These are phyloP conservation scores for Quercus phellos DNA, from an alignment of 331 rosid species.

Conservation along the genomic window DNA sequence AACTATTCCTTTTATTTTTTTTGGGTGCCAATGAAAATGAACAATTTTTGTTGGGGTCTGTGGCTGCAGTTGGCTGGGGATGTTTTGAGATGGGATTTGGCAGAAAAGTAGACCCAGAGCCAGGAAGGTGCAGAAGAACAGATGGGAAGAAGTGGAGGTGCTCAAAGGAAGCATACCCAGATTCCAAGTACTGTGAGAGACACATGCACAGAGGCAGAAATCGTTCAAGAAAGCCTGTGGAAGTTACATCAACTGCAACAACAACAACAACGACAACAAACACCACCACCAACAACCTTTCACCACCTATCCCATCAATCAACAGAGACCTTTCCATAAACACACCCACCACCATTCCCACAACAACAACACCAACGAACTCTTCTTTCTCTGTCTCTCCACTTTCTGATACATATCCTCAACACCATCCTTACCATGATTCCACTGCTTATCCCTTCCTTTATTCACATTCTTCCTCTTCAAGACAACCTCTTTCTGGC, in stretches of 20 bases:
- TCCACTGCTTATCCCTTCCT: constrained; percentile 48
- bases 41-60: constrained; percentile 29
- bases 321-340: constrained; percentile 41
- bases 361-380: constrained; percentile 19
- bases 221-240: constrained; percentile 99
- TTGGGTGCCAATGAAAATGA: constrained; percentile 9
- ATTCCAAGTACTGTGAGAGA: constrained; percentile 92
- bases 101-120: constrained; percentile 95
- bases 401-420: constrained; percentile 36
- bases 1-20: not conserved
- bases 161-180: constrained; percentile 96
- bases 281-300: constrained; percentile 20
- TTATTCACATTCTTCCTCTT: constrained; percentile 42
- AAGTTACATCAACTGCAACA: constrained; percentile 51
- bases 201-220: constrained; percentile 99
- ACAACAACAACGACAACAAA: constrained; percentile 12
- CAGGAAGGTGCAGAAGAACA: constrained; percentile 99
- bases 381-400: constrained; percentile 48
- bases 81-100: constrained; percentile 94
- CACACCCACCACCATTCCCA: constrained; percentile 8
- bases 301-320: constrained; percentile 31
- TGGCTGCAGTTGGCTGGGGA: constrained; percentile 81
- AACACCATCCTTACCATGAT: constrained; percentile 41
- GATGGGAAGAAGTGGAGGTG: constrained; percentile 99
- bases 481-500: constrained; percentile 50